Percentiles rank a stretch among this genome's conserved stretches.
Conservation (phyloP, 164 flowering plant species). For the Houttuynia cordata region DNA sequence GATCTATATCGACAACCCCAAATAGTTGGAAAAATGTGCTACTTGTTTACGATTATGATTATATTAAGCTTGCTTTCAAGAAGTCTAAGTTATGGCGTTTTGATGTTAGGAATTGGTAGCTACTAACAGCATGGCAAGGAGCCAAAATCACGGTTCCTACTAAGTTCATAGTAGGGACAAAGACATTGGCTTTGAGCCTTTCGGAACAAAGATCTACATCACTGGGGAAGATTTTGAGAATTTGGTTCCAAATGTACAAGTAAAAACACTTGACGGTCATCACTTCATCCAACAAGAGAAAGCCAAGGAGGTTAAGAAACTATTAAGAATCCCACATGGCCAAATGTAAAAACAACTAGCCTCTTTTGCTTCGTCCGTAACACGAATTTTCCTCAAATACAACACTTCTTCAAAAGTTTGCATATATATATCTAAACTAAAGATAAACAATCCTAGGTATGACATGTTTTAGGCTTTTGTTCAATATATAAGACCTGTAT, state of each 20-base stretch:
- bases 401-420: too few species aligned
- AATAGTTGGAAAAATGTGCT: too few species aligned
- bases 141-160: slow-evolving; percentile 29
- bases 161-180: slow-evolving; percentile 30
- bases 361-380: too few species aligned
- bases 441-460: neutral
- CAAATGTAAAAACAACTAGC: too few species aligned
- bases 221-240: slow-evolving; percentile 19
- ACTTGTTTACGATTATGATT: too few species aligned
- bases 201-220: slow-evolving; percentile 25
- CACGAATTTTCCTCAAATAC: too few species aligned
- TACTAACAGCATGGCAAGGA: slow-evolving; percentile 38
- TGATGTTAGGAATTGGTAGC: slow-evolving; percentile 35
- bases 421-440: too few species aligned
- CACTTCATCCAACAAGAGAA: slow-evolving; percentile 11
- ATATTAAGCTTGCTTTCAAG: too few species aligned
- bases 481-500: neutral
- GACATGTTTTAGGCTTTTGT: neutral
- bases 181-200: slow-evolving; percentile 22
- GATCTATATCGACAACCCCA: too few species aligned
- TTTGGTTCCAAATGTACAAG: slow-evolving; percentile 3
- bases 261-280: slow-evolving; percentile 4
- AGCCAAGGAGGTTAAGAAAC: slow-evolving; percentile 2
- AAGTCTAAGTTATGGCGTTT: neutral
- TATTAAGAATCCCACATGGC: too few species aligned